Evolutionary conservation across 768 basidiomycete species (phyloP), one percentile per base, ranked within the genome.

Genomic region (Naematelia aurantialba): DNA sequence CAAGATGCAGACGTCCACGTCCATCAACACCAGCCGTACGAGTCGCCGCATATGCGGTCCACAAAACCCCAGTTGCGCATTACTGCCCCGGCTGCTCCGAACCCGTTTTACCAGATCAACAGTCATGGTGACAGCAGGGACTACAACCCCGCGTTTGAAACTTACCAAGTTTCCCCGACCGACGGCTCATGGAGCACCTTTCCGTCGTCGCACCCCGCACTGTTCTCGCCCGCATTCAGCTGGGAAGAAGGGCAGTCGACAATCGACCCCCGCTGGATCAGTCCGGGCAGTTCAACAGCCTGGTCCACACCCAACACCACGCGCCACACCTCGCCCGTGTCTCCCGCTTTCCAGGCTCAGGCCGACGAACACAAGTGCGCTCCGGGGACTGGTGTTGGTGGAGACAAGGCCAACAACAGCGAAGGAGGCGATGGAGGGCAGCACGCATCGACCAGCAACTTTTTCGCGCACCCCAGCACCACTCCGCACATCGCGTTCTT

Each of bases 81-180:
- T 42, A 59, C 65, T 2, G 58, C 58, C 2, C 65, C 65, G 1
- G 65, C 65, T 3, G 61, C 65, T 1, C n/a, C 53, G 5, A 26
- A 53, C 31, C 61, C 61, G 2, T 54, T 52, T 34, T n/a, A 27
- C 24, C 10, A 8, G 8, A 39, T 39, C 34, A 39, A 39, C 34
- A 39, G 17, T n/a, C n/a, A n/a, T n/a, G n/a, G n/a, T n/a, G 27
- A 24, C 14, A 30, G 45, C 27, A 17, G 5, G 17, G 3, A 34
- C 21, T 13, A 13, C 58, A 19, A n/a, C 25, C 25, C 14, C 24
- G 39, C 51, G 30, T 29, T 24, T 46, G 12, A 47, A 8, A 25
- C 8, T 22, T 56, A 5, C 47, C 52, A 17, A 5, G 13, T 19
- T 34, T 21, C 34, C 5, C 30, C 3, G 8, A 19, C 25, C 4